A percentile compares a stretch with the other conserved stretches of the same genome.
phyloP scores from a whole-genome alignment of 2,329 filamentous ascomycete species.

The Salinomyces thailandicus region DNA sequence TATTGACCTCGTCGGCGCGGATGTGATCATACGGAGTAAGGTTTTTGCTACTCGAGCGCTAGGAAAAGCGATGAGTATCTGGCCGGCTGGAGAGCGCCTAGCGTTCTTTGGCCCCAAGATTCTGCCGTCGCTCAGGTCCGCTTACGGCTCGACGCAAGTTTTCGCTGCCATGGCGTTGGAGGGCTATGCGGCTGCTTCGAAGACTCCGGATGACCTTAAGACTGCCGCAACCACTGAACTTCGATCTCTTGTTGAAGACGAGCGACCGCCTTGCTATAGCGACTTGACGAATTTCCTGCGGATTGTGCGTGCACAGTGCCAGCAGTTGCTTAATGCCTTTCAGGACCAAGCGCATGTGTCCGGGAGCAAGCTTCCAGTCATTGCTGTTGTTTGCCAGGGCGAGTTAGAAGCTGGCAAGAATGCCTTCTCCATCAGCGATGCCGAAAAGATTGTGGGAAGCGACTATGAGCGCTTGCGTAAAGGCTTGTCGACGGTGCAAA shows the following conservation, averaged over 20 bases:
- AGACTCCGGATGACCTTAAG: slow-evolving; percentile 36
- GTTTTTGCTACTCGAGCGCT: slow-evolving; percentile 80
- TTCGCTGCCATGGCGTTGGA: slow-evolving; percentile 75
- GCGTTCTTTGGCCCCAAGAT: slow-evolving; percentile 56
- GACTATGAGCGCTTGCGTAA: slow-evolving; percentile 87
- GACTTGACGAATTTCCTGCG: slow-evolving; percentile 86
- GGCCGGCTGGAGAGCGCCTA: slow-evolving; percentile 51
- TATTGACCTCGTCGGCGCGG: slow-evolving; percentile 83
- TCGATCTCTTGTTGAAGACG: slow-evolving; percentile 66
- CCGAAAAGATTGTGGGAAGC: slow-evolving; percentile 73
- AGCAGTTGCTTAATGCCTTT: slow-evolving; percentile 83
- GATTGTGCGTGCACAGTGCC: slow-evolving; percentile 81
- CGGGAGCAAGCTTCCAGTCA: slow-evolving; percentile 60
- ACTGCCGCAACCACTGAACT: slow-evolving; percentile 55
- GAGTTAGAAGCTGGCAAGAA: slow-evolving; percentile 83
- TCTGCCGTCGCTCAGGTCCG: slow-evolving; percentile 56
- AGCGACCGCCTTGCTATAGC: slow-evolving; percentile 71
- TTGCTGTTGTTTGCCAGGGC: slow-evolving; percentile 88
- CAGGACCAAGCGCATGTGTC: slow-evolving; percentile 79
- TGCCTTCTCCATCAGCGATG: slow-evolving; percentile 79
- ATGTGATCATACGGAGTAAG: slow-evolving; percentile 78
- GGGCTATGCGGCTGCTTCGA: slow-evolving; percentile 60
- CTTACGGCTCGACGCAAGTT: slow-evolving; percentile 77
- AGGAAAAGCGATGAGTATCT: slow-evolving; percentile 68
- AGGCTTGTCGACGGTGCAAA: slow-evolving; percentile 75